Evolutionary conservation across 2,329 filamentous ascomycete species (phyloP).

Genomic region (Grosmannia penicillata): DNA sequence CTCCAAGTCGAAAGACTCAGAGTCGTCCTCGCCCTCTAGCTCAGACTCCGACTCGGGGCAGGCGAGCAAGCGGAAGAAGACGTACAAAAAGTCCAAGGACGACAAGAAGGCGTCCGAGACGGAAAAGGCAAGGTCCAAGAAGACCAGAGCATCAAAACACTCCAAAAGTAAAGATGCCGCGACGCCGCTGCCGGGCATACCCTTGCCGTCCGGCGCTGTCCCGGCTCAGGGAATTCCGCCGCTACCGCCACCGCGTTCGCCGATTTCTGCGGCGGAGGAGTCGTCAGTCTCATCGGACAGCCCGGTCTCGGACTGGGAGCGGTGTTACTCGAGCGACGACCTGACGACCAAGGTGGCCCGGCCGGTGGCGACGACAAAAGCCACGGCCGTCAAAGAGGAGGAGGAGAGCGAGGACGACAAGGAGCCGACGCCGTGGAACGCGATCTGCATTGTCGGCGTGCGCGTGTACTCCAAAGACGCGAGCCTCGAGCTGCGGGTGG

Average conservation of each 20-base stretch:
- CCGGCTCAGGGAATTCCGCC: no score
- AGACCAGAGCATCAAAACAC: neutral
- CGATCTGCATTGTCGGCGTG: conserved; percentile 44
- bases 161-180: no score
- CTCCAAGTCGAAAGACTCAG: neutral
- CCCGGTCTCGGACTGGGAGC: conserved; percentile 44
- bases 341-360: conserved; percentile 27
- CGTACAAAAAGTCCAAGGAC: neutral
- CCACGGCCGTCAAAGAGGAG: conserved; percentile 21
- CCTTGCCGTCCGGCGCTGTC: no score
- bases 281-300: conserved; percentile 46
- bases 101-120: neutral
- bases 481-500: conserved; percentile 35
- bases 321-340: conserved; percentile 43
- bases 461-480: conserved; percentile 45
- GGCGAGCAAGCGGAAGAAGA: neutral
- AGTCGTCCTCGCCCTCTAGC: no score
- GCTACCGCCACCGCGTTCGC: no score
- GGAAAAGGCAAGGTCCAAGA: neutral
- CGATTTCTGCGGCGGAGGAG: no score
- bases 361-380: conserved; percentile 9
- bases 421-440: conserved; percentile 45
- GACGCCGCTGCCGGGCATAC: no score
- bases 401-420: conserved; percentile 41
- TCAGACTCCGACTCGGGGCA: no score